These are phyloP conservation scores for Chaetomiaceae sp. DNA, from an alignment of 2,329 filamentous ascomycete species.

Conservation along the genomic window DNA sequence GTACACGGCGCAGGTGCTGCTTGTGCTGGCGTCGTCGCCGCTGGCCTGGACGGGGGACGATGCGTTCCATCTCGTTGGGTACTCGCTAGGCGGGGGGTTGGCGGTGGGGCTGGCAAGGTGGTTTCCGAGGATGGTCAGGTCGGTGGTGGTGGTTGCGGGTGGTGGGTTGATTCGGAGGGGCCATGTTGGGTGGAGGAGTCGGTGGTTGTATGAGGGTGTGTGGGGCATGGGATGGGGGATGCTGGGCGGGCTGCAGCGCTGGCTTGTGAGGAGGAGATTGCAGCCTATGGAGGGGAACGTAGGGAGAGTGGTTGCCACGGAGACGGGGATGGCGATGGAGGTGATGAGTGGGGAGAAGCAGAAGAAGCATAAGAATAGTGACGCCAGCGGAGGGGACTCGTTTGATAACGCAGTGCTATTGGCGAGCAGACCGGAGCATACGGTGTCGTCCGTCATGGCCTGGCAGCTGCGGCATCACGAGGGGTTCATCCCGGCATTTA, in stretches of 20 bases:
- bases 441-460: constrained; percentile 55
- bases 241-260: constrained; percentile 52
- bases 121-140: constrained; percentile 59
- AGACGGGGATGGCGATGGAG: constrained; percentile 33
- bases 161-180: constrained; percentile 60
- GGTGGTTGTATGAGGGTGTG: constrained; percentile 53
- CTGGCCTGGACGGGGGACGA: constrained; percentile 48
- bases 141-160: constrained; percentile 60
- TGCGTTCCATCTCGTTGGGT: constrained; percentile 67
- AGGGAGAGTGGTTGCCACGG: constrained; percentile 20
- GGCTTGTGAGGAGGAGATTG: constrained; percentile 46
- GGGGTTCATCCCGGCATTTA: constrained; percentile 65
- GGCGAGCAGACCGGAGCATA: constrained; percentile 43
- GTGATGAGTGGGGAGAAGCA: constrained; percentile 29
- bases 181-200: constrained; percentile 55
- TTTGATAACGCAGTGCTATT: constrained; percentile 48
- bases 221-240: constrained; percentile 53
- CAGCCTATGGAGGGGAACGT: constrained; percentile 35
- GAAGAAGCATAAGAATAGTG: constrained; percentile 30
- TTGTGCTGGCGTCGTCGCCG: constrained; percentile 58
- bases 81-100: constrained; percentile 74
- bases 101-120: constrained; percentile 62
- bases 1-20: constrained; percentile 59
- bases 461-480: constrained; percentile 64
- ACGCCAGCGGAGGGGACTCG: constrained; percentile 31